These are phyloP conservation scores for Litsea cubeba DNA, from an alignment of 164 flowering plant genomes.

Conservation along the genomic window DNA sequence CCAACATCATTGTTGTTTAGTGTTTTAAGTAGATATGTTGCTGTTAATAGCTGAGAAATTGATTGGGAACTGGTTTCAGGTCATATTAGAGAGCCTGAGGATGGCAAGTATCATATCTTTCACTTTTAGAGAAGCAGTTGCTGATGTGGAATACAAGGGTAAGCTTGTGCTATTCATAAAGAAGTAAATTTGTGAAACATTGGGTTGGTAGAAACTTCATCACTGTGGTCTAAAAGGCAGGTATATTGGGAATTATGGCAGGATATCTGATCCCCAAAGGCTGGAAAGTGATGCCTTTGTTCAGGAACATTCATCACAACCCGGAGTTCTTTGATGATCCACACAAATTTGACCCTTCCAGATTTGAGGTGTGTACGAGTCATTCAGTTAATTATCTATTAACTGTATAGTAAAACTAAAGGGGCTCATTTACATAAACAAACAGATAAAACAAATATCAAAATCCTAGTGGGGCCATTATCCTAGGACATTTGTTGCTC, in stretches of 20 bases:
- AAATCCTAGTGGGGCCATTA: too few species aligned
- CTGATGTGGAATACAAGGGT: conserved; percentile 89
- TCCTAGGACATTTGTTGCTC: too few species aligned
- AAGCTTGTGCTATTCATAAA: neutral
- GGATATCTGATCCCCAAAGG: conserved; percentile 93
- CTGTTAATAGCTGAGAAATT: neutral
- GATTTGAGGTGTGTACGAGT: conserved; percentile 70
- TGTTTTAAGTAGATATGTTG: neutral
- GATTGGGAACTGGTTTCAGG: conserved; percentile 32
- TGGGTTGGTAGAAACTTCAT: neutral
- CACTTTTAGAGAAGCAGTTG: conserved; percentile 82
- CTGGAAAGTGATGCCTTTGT: conserved; percentile 92
- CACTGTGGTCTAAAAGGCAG: neutral
- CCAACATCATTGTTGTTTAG: neutral
- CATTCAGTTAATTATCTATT: too few species aligned
- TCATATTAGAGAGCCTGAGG: conserved; percentile 72
- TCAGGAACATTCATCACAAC: conserved; percentile 88
- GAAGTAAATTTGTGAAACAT: neutral
- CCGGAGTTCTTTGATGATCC: conserved; percentile 68
- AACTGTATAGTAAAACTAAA: too few species aligned
- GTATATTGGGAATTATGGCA: conserved; percentile 19
- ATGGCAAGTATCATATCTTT: conserved; percentile 88
- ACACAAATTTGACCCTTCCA: conserved; percentile 70
- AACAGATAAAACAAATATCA: too few species aligned
- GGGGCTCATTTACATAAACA: too few species aligned